phyloP scores from a whole-genome alignment of 2,329 filamentous ascomycete species.

The Dactylellina parvicollis region DNA sequence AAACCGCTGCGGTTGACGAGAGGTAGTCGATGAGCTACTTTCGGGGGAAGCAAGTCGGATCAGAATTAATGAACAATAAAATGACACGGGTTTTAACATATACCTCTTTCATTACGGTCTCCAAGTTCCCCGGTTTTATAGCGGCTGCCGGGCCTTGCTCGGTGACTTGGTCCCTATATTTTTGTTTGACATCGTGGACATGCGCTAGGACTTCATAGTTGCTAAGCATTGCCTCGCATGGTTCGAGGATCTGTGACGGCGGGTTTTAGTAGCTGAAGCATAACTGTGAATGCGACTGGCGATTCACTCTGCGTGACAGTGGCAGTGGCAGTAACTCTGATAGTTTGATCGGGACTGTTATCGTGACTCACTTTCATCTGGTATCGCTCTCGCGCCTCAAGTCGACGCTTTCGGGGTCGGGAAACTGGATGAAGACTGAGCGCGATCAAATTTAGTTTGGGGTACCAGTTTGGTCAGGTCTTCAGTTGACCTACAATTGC shows the following conservation, averaged over 20 bases:
- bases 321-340: no score
- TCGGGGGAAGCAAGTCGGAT: not conserved
- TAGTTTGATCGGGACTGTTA: no score
- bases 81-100: conserved; percentile 38
- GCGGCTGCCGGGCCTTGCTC: conserved; percentile 56
- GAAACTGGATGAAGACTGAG: no score
- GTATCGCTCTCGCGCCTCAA: no score
- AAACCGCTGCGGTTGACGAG: conserved; percentile 67
- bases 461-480: no score
- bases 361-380: no score
- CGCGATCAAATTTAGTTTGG: no score
- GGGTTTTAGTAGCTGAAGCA: not conserved
- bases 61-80: not conserved
- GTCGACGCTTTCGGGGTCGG: no score
- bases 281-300: not conserved
- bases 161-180: conserved; percentile 63
- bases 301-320: no score
- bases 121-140: conserved; percentile 65
- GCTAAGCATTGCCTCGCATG: conserved; percentile 74
- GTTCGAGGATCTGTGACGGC: conserved; percentile 70
- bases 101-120: conserved; percentile 74
- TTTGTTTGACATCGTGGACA: conserved; percentile 68
- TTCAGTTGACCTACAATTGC: no score
- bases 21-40: conserved; percentile 71
- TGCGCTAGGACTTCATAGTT: conserved; percentile 79